phyloP scores from a whole-genome alignment of 768 basidiomycete genomes.

The Pluteus cervinus region DNA sequence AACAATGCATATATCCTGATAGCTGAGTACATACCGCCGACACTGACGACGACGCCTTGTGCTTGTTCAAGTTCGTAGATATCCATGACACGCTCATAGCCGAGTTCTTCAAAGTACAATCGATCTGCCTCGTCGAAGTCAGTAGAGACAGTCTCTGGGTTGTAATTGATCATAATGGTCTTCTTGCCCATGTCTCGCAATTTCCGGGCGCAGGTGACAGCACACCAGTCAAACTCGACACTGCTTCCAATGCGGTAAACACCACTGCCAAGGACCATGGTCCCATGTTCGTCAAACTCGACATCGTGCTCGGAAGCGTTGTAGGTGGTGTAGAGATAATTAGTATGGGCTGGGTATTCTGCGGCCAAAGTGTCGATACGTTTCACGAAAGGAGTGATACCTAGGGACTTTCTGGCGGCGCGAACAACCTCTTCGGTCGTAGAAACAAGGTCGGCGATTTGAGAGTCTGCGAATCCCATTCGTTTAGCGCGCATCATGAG shows the following conservation, averaged over 20 bases:
- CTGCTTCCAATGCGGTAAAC: constrained; percentile 98
- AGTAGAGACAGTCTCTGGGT: constrained; percentile 98
- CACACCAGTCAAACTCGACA: constrained; percentile 99
- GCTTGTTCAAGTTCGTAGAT: constrained; percentile 96
- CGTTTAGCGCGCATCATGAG: constrained; percentile 85
- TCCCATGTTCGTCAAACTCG: constrained; percentile 92
- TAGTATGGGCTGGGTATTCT: constrained; percentile 97
- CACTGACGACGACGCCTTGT: constrained; percentile 91
- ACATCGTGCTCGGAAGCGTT: constrained; percentile 96
- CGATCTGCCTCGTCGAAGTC: constrained; percentile 99
- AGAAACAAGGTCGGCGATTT: constrained; percentile 79
- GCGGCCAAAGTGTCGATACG: constrained; percentile 98
- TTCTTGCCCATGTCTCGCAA: constrained; percentile 88
- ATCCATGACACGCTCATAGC: constrained; percentile 98
- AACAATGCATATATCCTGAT: background rate
- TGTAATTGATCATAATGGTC: constrained; percentile 99
- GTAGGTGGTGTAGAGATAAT: constrained; percentile 99
- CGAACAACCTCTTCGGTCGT: constrained; percentile 77
- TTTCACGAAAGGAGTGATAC: constrained; percentile 96
- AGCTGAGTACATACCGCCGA: constrained; percentile 67
- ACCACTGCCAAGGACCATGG: constrained; percentile 98
- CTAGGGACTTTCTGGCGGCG: constrained; percentile 76
- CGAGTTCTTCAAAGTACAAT: constrained; percentile 97
- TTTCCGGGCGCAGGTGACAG: constrained; percentile 95
- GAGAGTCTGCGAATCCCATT: constrained; percentile 92